A percentile compares a stretch with the other conserved stretches of the same genome.
These are phyloP conservation scores for Stentor coeruleus DNA, from an alignment of 73 alveolate species.

Conservation along the genomic window DNA sequence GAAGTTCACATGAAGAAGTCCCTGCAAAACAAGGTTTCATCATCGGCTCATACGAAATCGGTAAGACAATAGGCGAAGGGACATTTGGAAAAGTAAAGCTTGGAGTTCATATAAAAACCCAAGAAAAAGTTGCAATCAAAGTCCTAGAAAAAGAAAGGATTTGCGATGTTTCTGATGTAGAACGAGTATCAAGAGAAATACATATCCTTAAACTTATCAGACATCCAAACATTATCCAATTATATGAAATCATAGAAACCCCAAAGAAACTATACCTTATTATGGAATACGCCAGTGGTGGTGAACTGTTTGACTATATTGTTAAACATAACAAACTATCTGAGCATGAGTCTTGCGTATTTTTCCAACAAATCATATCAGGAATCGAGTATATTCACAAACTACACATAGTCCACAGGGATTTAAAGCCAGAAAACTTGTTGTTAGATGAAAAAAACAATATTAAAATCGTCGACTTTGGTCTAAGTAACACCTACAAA, in stretches of 20 bases:
- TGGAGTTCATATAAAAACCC: slow-evolving; percentile 45
- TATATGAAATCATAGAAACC: slow-evolving; percentile 57
- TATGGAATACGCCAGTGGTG: slow-evolving; percentile 77
- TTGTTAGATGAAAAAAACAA: slow-evolving; percentile 43
- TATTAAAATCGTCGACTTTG: slow-evolving; percentile 81
- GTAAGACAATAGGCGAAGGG: slow-evolving; percentile 62
- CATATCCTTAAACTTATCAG: slow-evolving; percentile 55
- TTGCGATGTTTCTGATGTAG: slow-evolving; percentile 70
- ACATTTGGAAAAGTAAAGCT: slow-evolving; percentile 59
- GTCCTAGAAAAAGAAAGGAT: slow-evolving; percentile 65
- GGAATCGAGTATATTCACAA: slow-evolving; percentile 77
- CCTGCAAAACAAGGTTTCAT: too few relatives aligned
- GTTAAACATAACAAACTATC: slow-evolving; percentile 45
- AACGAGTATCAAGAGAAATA: slow-evolving; percentile 73
- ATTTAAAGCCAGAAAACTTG: neutral
- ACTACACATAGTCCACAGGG: slow-evolving; percentile 51
- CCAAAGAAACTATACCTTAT: slow-evolving; percentile 41
- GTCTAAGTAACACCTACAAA: slow-evolving; percentile 41
- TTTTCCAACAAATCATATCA: slow-evolving; percentile 63
- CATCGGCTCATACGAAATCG: neutral
- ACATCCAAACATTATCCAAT: slow-evolving; percentile 75
- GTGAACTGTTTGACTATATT: slow-evolving; percentile 78
- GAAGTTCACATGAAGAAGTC: too few relatives aligned
- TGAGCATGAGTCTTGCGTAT: slow-evolving; percentile 71
- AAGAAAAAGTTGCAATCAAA: slow-evolving; percentile 70